Conservation (phyloP, 805 yeast genomes). For the Pichia cephalocereana region DNA sequence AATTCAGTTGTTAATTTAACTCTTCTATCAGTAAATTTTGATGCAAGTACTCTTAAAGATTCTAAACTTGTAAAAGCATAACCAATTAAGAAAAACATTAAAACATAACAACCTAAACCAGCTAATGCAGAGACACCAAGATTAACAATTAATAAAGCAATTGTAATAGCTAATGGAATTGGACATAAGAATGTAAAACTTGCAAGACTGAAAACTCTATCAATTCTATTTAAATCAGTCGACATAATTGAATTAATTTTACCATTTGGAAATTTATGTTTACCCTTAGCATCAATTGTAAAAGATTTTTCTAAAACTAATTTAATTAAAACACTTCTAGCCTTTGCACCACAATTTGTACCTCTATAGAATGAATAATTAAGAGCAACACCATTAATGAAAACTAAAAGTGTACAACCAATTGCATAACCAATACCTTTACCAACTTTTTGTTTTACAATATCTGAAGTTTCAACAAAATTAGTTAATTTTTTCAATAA, state of each 20-base stretch:
- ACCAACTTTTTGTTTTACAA: slow-evolving; percentile 34
- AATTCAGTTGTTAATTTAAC: slow-evolving; percentile 73
- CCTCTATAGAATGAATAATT: slow-evolving; percentile 57
- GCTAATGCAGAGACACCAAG: slow-evolving; percentile 67
- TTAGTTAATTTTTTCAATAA: slow-evolving; percentile 53
- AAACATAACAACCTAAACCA: slow-evolving; percentile 51
- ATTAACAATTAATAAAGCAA: slow-evolving; percentile 57
- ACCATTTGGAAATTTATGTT: slow-evolving; percentile 57
- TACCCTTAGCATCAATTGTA: slow-evolving; percentile 49
- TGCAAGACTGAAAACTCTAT: slow-evolving; percentile 53
- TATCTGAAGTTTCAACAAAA: slow-evolving; percentile 44
- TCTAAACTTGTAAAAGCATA: slow-evolving; percentile 41
- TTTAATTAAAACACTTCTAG: slow-evolving; percentile 59
- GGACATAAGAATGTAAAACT: slow-evolving; percentile 50
- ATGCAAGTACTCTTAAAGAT: slow-evolving; percentile 42
- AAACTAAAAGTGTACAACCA: slow-evolving; percentile 54
- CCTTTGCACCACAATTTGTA: slow-evolving; percentile 58
- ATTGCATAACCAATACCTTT: slow-evolving; percentile 71
- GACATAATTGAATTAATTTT: slow-evolving; percentile 71
- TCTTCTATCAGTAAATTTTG: slow-evolving; percentile 62
- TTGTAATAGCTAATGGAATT: slow-evolving; percentile 50
- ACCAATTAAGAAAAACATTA: slow-evolving; percentile 40
- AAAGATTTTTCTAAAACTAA: slow-evolving; percentile 61
- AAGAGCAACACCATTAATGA: slow-evolving; percentile 38
- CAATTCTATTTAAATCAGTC: slow-evolving; percentile 73